phyloP scores from a whole-genome alignment of 2,329 filamentous ascomycete species.

The Lomentospora prolificans region DNA sequence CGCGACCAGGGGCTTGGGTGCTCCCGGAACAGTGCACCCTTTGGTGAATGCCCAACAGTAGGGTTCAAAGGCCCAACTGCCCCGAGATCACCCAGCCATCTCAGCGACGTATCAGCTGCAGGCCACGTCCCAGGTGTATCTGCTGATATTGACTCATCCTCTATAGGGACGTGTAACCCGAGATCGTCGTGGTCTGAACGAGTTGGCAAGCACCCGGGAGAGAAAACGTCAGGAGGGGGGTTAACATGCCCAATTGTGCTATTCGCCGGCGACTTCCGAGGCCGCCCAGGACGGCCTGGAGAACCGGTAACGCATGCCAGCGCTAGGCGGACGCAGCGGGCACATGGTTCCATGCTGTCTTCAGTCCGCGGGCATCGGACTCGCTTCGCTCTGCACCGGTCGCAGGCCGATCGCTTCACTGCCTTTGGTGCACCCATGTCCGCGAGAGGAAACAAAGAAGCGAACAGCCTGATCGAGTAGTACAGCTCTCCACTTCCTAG shows the following conservation, averaged over 20 bases:
- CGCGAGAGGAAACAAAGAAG: not conserved
- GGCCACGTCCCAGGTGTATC: not conserved
- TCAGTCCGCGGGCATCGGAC: constrained; percentile 14
- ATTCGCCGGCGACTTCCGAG: constrained; percentile 11
- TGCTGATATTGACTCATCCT: not conserved
- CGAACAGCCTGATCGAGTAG: not conserved
- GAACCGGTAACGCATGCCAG: constrained; percentile 13
- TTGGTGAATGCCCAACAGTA: not conserved
- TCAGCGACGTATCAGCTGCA: not conserved
- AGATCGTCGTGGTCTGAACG: constrained; percentile 9
- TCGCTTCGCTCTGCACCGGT: constrained; percentile 16
- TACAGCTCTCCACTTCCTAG: not conserved
- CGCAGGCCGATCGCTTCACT: constrained; percentile 15
- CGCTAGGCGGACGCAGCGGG: constrained; percentile 13
- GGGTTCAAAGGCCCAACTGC: not conserved
- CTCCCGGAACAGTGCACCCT: not conserved
- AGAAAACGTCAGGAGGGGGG: constrained; percentile 5
- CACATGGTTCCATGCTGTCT: constrained; percentile 13
- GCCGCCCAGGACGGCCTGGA: constrained; percentile 14
- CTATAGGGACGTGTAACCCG: constrained; percentile 8
- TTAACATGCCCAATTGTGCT: too few species aligned
- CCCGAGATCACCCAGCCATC: not conserved
- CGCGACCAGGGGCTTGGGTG: not conserved
- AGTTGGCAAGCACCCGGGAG: constrained; percentile 5
- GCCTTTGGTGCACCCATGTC: not conserved